phyloP scores from a whole-genome alignment of 108 stramenopile species.

The Skeletonema grethae region DNA sequence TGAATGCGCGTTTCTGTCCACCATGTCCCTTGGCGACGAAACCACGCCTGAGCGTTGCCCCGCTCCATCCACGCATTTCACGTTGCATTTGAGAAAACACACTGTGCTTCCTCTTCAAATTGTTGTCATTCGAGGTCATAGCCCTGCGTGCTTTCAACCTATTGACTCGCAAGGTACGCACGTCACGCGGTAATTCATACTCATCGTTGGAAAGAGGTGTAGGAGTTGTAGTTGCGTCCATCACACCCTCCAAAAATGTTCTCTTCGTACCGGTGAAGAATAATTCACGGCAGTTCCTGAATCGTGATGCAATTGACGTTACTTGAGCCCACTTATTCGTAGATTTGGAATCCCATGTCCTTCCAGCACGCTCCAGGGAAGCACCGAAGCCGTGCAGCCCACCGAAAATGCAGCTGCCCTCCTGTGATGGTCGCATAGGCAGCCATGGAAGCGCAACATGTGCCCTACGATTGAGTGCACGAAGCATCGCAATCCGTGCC shows the following conservation, averaged over 20 bases:
- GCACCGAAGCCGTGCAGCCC: slow-evolving; percentile 79
- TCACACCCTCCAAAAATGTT: slow-evolving; percentile 69
- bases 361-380: slow-evolving; percentile 74
- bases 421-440: slow-evolving; percentile 77
- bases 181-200: slow-evolving; percentile 94
- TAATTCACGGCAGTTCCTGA: slow-evolving; percentile 55
- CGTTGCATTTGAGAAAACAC: slow-evolving; percentile 94
- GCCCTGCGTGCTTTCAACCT: slow-evolving; percentile 80
- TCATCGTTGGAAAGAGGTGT: slow-evolving; percentile 96
- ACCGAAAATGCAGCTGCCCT: slow-evolving; percentile 78
- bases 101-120: slow-evolving; percentile 71
- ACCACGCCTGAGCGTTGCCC: slow-evolving; percentile 86
- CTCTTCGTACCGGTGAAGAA: slow-evolving; percentile 80
- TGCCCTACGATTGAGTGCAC: slow-evolving; percentile 80
- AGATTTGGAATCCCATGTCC: slow-evolving; percentile 46
- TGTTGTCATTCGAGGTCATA: slow-evolving; percentile 51
- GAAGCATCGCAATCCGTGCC: slow-evolving; percentile 75
- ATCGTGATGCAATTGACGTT: slow-evolving; percentile 54
- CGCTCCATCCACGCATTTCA: slow-evolving; percentile 89
- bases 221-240: slow-evolving; percentile 88
- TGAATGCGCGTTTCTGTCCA: slow-evolving; percentile 95
- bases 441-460: slow-evolving; percentile 74
- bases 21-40: slow-evolving; percentile 96
- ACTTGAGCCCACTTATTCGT: slow-evolving; percentile 60
- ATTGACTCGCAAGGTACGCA: slow-evolving; percentile 90